Conservation (phyloP, 2,329 filamentous ascomycete genomes). For the Stachybotrys chlorohalonatus region DNA sequence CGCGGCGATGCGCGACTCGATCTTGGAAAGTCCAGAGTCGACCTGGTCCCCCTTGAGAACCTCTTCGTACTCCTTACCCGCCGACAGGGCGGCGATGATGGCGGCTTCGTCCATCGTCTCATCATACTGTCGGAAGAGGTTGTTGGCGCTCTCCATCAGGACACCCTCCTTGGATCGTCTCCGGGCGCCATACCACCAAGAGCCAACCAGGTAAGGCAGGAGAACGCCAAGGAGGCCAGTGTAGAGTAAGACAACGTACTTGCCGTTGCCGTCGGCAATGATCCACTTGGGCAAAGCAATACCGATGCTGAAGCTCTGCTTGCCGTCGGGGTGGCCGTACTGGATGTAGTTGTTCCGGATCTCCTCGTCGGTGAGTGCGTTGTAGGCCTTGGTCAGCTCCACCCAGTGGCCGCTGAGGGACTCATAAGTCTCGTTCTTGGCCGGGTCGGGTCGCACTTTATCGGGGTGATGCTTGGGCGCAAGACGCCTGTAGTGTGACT, state of each 20-base stretch:
- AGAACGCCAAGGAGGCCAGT: slow-evolving; percentile 80
- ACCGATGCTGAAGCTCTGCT: slow-evolving; percentile 96
- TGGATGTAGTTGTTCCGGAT: slow-evolving; percentile 94
- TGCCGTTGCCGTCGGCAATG: slow-evolving; percentile 85
- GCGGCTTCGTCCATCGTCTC: slow-evolving; percentile 74
- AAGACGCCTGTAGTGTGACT: slow-evolving; percentile 78
- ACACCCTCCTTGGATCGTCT: slow-evolving; percentile 89
- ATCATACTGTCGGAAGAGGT: slow-evolving; percentile 86
- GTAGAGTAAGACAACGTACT: slow-evolving; percentile 89
- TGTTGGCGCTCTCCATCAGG: slow-evolving; percentile 85
- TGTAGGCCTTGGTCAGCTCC: slow-evolving; percentile 95
- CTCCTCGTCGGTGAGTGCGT: slow-evolving; percentile 94
- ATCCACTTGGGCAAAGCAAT: slow-evolving; percentile 93
- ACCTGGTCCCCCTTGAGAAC: slow-evolving; percentile 69
- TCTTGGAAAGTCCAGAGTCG: slow-evolving; percentile 70
- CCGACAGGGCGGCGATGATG: slow-evolving; percentile 72
- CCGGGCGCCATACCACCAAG: slow-evolving; percentile 98
- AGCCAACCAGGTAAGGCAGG: slow-evolving; percentile 85
- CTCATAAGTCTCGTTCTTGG: slow-evolving; percentile 85
- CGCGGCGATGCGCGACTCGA: slow-evolving; percentile 73
- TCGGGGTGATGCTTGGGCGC: slow-evolving; percentile 87
- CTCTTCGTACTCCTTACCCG: slow-evolving; percentile 75
- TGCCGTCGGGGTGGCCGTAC: slow-evolving; percentile 93
- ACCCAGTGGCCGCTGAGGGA: slow-evolving; percentile 82
- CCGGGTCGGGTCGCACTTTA: slow-evolving; percentile 73